Conservation (phyloP, 345 rosid species). For the Mercurialis annua region DNA sequence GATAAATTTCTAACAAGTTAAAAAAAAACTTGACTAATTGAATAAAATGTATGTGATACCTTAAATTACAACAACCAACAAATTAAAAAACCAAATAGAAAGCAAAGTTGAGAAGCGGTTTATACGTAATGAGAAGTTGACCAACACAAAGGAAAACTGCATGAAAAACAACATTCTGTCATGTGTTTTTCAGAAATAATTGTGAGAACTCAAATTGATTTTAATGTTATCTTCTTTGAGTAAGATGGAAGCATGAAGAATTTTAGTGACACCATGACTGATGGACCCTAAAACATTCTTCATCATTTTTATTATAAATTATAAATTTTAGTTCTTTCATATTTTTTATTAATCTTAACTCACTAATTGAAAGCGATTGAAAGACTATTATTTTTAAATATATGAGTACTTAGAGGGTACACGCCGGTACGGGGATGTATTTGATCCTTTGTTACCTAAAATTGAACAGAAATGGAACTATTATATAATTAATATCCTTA, state of each 20-base stretch:
- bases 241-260: not conserved
- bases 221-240: slow-evolving; percentile 2
- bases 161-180: slow-evolving; percentile 1
- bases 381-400: too few species aligned
- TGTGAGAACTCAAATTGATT: not conserved
- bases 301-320: not conserved
- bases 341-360: not conserved
- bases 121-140: not conserved
- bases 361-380: too few species aligned
- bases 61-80: not conserved
- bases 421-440: too few species aligned
- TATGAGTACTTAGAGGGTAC: too few species aligned
- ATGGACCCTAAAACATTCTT: not conserved
- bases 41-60: not conserved
- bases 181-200: not conserved
- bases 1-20: too few species aligned
- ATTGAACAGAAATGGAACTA: too few species aligned
- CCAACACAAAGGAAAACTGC: not conserved
- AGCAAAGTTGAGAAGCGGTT: too few species aligned
- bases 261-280: not conserved
- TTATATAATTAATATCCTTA: too few species aligned
- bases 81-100: not conserved
- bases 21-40: too few species aligned
- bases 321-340: not conserved
- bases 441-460: too few species aligned